Base-by-base conservation (phyloP, 2,329 filamentous ascomycete genomes). In the Knufia petricola region DNA sequence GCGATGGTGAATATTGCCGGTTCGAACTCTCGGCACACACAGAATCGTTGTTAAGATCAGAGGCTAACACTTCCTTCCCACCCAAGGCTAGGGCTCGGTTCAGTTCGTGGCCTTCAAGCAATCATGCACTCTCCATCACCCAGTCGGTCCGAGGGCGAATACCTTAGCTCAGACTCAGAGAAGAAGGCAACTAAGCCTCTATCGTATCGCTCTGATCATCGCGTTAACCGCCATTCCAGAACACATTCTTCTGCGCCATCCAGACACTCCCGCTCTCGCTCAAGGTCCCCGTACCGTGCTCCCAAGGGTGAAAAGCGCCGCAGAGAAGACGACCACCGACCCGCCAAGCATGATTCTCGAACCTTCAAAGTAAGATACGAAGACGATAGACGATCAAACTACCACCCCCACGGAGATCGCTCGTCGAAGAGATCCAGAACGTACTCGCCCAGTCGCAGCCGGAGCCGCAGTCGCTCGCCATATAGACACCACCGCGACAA, bases 171-270 rank as follows among this genome's bases (percentile, higher is more conserved):
- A 70, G 75, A 76, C 69, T 76, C 74, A 75, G 76, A 79, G 71
- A 67, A 63, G 68, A 92, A 92, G 87, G 86, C 87, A 92, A 85
- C 84, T 86, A 83, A 69, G 69, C 74, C 84, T 82, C 79, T 82
- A 76, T 74, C 77, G 76, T 77, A 76, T 69, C 71, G 78, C 76
- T 79, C 82, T 78, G 77, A 81, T 83, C 82, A 73, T 79, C 81
- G 77, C 79, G 82, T 94, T 94, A 85, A 94, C 87, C 85, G 84
- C 79, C 81, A 76, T 77, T 78, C 84, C 85, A 94, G 87, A 89
- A 76, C 70, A 71, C 79, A 76, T 74, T 60, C 61, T 60, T 62
- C 67, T 59, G 61, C 64, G 55, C 65, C 69, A 52, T 44, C 52
- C 39, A 54, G 47, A 37, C 30, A 41, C 50, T 37, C 49, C 39